Evolutionary conservation across 768 basidiomycete genomes (phyloP).

Genomic region (Pleurotus eryngii): DNA sequence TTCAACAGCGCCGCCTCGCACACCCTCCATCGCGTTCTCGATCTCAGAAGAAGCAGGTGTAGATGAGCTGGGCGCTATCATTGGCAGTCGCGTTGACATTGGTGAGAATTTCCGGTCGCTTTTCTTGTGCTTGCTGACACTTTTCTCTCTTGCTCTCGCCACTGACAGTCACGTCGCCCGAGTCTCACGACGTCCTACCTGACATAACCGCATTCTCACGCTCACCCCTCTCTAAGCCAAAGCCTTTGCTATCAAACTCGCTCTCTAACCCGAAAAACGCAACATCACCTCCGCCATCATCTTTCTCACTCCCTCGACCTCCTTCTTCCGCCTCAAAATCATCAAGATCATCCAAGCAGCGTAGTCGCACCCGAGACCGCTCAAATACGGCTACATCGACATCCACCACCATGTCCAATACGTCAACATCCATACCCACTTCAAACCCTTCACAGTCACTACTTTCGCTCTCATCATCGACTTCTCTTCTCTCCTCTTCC

Average conservation of each 20-base stretch:
- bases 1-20: conserved; percentile 4
- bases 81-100: no score
- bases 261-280: conserved; percentile 13
- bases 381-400: no score
- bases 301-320: conserved; percentile 1
- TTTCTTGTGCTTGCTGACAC: no score
- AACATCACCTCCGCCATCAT: not conserved
- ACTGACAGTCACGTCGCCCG: not conserved
- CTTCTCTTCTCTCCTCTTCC: no score
- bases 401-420: no score
- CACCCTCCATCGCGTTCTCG: conserved; percentile 25
- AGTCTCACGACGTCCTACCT: not conserved
- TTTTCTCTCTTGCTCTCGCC: no score
- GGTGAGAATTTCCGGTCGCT: no score
- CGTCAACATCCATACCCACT: no score
- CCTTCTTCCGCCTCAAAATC: not conserved
- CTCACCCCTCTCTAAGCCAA: conserved; percentile 19
- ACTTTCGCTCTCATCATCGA: no score
- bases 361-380: no score
- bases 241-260: not conserved
- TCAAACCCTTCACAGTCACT: no score
- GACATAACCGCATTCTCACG: conserved; percentile 15
- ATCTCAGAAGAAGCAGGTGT: conserved; percentile 17
- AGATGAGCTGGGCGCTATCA: conserved; percentile 6
- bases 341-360: not conserved